Evolutionary conservation across 2,329 filamentous ascomycete species (phyloP), one percentile per base, ranked within the genome.

Genomic region (Chalara sp.): DNA sequence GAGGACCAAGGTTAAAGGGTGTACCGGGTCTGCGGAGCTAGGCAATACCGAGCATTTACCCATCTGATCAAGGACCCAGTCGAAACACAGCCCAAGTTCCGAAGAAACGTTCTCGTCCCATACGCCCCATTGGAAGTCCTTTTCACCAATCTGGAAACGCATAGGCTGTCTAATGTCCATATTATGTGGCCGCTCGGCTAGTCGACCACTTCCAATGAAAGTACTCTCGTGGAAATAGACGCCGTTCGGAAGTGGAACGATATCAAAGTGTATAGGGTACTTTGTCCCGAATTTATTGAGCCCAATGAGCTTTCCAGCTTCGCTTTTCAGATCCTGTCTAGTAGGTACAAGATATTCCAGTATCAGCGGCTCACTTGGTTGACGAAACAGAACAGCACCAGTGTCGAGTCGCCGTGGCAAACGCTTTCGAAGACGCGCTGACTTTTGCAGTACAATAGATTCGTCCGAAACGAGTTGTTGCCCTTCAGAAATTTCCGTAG

Each of bases 241-340:
- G 3, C 75, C 75, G 6, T 65, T 59, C 39, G 77, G 74, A 32
- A 85, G 66, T 13, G 81, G 80, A 48, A 83, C 81, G 5, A 80
- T 65, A 44, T 84, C 80, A 54, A 86, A 86, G 59, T 85, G 75
- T 33, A 77, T 73, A 0, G 80, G 78, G 61, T 84, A 85, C 29
- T 74, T 71, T 1, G 78, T 80, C 1, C 81, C 81, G 61, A 80
- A 83, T 1, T 79, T 78, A 0, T 76, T 79, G 6, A 86, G 66
- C 1, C 80, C 79, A 8, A 63, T 57, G n/a, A 84, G 61, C 54
- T 73, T 78, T 42, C 46, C 54, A 5, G 55, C 53, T n/a, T 56
- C 55, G 46, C 57, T 50, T 4, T 48, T 44, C 11, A 58, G 58
- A 32, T 59, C 51, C 21, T 45, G 28, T 12, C 55, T 55, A 21